phyloP scores from a whole-genome alignment of 2,329 filamentous ascomycete genomes.

The Cytospora piceicola region DNA sequence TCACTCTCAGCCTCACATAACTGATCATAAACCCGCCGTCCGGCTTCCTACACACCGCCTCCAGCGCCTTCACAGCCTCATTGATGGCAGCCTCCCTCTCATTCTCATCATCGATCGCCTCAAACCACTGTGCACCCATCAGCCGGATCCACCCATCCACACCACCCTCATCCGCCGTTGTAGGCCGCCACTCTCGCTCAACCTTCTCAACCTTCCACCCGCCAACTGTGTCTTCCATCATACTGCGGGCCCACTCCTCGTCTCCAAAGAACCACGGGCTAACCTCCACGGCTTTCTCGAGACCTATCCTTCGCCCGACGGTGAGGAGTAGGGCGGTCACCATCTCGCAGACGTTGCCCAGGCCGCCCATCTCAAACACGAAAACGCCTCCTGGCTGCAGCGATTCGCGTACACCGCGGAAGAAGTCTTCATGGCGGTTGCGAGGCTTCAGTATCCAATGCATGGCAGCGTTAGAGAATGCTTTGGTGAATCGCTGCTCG shows the following conservation, averaged over 20 bases:
- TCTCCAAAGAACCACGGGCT: constrained; percentile 76
- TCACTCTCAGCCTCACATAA: constrained; percentile 58
- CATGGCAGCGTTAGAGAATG: constrained; percentile 69
- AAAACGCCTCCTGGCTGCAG: constrained; percentile 62
- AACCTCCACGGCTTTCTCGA: constrained; percentile 51
- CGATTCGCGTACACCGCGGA: constrained; percentile 54
- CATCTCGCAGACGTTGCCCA: constrained; percentile 69
- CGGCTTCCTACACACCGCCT: constrained; percentile 57
- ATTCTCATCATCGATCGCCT: constrained; percentile 49
- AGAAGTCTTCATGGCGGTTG: constrained; percentile 53
- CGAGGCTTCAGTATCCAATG: constrained; percentile 65
- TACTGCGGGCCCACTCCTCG: constrained; percentile 57
- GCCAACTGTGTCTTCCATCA: constrained; percentile 48
- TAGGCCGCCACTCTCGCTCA: constrained; percentile 69
- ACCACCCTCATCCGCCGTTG: constrained; percentile 60
- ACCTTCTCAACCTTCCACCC: constrained; percentile 55
- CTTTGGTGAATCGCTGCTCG: constrained; percentile 52
- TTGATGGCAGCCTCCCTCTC: constrained; percentile 56
- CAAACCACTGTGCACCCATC: constrained; percentile 64
- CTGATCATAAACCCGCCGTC: constrained; percentile 60
- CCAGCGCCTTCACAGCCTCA: constrained; percentile 59
- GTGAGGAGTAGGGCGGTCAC: constrained; percentile 59
- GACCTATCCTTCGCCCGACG: constrained; percentile 54
- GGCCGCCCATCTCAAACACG: constrained; percentile 72
- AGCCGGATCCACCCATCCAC: constrained; percentile 68